phyloP scores from a whole-genome alignment of 805 yeast genomes.

The Yarrowia deformans region DNA sequence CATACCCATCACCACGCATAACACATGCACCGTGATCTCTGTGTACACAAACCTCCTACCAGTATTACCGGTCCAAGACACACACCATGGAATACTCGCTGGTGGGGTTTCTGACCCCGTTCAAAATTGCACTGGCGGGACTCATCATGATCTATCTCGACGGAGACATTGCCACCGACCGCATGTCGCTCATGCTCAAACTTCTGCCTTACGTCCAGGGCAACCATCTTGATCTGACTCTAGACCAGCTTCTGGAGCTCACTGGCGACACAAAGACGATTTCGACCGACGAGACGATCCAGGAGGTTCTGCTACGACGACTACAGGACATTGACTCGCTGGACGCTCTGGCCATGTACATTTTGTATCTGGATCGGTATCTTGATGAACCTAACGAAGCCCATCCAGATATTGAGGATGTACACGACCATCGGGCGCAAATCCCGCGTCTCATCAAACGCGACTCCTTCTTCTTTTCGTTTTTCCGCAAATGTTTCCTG shows the following conservation, averaged over 20 bases:
- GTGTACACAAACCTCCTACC: neutral
- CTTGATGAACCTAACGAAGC: constrained; percentile 38
- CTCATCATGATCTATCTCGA: constrained; percentile 44
- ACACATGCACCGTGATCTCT: neutral
- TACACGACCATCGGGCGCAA: neutral
- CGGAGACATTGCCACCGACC: constrained; percentile 40
- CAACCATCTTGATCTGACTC: constrained; percentile 7
- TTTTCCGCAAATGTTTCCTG: constrained; percentile 44
- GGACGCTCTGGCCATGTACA: constrained; percentile 42
- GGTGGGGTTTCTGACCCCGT: constrained; percentile 44
- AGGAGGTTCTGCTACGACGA: constrained; percentile 25
- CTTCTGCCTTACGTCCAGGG: constrained; percentile 40
- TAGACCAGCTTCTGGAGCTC: constrained; percentile 1
- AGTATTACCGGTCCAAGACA: neutral
- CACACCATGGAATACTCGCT: constrained; percentile 25
- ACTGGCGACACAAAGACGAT: constrained; percentile 4
- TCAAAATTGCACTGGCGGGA: constrained; percentile 44
- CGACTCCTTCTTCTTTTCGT: constrained; percentile 29
- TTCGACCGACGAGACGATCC: constrained; percentile 9
- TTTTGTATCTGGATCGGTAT: constrained; percentile 40
- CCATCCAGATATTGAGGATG: neutral
- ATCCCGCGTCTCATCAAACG: constrained; percentile 28
- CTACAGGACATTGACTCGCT: constrained; percentile 40
- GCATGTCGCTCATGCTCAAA: constrained; percentile 46
- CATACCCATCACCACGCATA: neutral